Evolutionary conservation across 805 yeast species (phyloP), one percentile per base, ranked within the genome.

Genomic region (Maudiozyma turicensis): DNA sequence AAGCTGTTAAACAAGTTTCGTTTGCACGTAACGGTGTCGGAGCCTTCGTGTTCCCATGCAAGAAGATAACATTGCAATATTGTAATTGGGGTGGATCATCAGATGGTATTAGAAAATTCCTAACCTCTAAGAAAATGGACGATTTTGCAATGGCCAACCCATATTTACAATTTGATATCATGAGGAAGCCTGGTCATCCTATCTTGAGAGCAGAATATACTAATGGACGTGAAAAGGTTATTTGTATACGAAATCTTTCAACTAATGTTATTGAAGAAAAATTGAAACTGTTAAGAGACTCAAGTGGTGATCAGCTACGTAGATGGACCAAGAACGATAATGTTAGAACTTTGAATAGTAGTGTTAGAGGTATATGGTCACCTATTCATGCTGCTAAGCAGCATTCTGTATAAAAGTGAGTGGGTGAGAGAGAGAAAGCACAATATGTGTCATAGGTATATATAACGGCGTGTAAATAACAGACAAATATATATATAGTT

Each of bases 41-140:
- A 3, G 80, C 90, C 0, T 86, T 76, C 61, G 75, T 86, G 7
- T 70, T 73, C 28, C 88, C 90, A 39, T 89, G 98, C 71, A 80
- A 77, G 58, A 80, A 77, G 60, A 75, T 93, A 47, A 75, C 83
- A 1, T 65, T 93, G 43, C 84, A 86, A 52, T 93, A 82, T 70
- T 89, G 96, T 71, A 89, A 93, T 73, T 84, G 95, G 83, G 98
- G 97, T 41, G 98, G 97, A 26, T 84, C 95, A 2, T 90, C 98
- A 1, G 74, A 74, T 47, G 97, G 97, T 3, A 77, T 89, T 70
- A 67, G 89, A 62, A 81, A 84, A 48, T 80, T 84, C 51, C 69
- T 93, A 40, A 71, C 74, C 41, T 73, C 66, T 8, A 73, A 64
- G 47, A 73, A 77, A 58, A 73, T 78, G 33, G 69, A 76, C 47